Conservation (phyloP, 371 early-diverging fungal species). For the Capillidium heterosporum region DNA sequence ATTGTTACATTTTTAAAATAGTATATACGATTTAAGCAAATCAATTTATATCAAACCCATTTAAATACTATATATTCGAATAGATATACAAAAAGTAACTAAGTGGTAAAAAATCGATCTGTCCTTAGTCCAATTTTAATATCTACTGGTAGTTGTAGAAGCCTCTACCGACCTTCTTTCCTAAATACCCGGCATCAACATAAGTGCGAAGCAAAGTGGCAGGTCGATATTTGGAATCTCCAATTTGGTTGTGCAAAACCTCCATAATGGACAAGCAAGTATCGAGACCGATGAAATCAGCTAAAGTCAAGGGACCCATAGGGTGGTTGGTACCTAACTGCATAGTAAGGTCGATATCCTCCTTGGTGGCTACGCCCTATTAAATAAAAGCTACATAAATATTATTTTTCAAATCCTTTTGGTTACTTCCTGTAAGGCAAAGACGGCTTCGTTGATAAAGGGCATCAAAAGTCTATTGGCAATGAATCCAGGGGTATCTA, state of each 20-base stretch:
- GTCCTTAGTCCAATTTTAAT: too few species aligned
- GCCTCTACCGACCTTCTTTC: conserved; percentile 81
- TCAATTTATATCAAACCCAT: too few species aligned
- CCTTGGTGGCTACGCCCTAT: conserved; percentile 74
- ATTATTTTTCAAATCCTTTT: too few species aligned
- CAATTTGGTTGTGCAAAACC: conserved; percentile 83
- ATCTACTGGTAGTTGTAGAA: conserved; percentile 69
- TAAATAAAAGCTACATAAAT: background rate
- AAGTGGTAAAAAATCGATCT: too few species aligned
- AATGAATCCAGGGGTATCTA: conserved; percentile 93
- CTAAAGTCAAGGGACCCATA: conserved; percentile 94
- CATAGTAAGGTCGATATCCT: conserved; percentile 97
- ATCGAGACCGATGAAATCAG: conserved; percentile 95
- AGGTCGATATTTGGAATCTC: conserved; percentile 93
- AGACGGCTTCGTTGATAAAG: conserved; percentile 93
- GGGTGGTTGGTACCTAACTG: conserved; percentile 90
- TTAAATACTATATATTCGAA: too few species aligned
- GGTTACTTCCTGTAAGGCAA: conserved; percentile 73
- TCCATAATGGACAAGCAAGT: conserved; percentile 93
- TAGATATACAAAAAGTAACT: too few species aligned
- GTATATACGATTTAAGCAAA: too few species aligned
- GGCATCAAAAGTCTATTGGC: conserved; percentile 96
- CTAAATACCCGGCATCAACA: conserved; percentile 94
- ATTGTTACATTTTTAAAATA: too few species aligned
- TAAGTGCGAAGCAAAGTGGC: conserved; percentile 77